Base-by-base conservation (phyloP, 257 asterid genomes). In the Nicotiana tabacum region DNA sequence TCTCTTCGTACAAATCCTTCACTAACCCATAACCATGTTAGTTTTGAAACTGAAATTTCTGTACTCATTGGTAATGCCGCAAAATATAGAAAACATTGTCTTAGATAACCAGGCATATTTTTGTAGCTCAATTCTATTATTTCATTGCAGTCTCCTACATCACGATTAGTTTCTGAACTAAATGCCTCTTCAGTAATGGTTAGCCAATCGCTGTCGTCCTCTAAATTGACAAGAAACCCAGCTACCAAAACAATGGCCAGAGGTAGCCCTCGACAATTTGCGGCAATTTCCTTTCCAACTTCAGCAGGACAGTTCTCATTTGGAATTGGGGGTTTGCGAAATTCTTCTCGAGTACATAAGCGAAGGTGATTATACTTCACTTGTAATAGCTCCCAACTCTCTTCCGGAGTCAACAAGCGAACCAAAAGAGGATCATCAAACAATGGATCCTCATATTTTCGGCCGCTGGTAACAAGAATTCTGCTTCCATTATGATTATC, bases 221-320 rank as follows among this genome's bases (percentile, higher is more conserved):
- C 21, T 21, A 21, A 21, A 21, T 21, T 21, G 21, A 21, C 21
- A 21, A 21, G 21, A 21, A 21, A 21, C 21, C 21, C 21, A 21
- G 21, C 66, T 51, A 85, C 53, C 9, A 67, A 21, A 39, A 66
- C 81, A 1, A 86, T 51, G 27, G 82, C 82, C 1, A 89, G 82
- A 17, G 88, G 85, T 32, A 82, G 85, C 21, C 91, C 91, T 78
- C 43, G 30, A 51, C 90, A 85, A 3, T 66, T 81, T 57, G 16
- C 12, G 2, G 82, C 88, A 77, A 85, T 87, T 0, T 6, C 17
- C 55, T 76, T 77, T 5, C 88, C 85, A 16, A 77, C 11, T 5
- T 57, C 3, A 9, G 35, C 55, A 35, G 87, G 86, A 64, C 83
- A 83, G 3, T 3, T 5, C 5, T 43, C 18, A 4, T 74, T 48